A percentile compares a stretch with the other conserved stretches of the same genome.
Conservation (phyloP, 192 early-diverging fungal species). For the Cladochytrium replicatum region DNA sequence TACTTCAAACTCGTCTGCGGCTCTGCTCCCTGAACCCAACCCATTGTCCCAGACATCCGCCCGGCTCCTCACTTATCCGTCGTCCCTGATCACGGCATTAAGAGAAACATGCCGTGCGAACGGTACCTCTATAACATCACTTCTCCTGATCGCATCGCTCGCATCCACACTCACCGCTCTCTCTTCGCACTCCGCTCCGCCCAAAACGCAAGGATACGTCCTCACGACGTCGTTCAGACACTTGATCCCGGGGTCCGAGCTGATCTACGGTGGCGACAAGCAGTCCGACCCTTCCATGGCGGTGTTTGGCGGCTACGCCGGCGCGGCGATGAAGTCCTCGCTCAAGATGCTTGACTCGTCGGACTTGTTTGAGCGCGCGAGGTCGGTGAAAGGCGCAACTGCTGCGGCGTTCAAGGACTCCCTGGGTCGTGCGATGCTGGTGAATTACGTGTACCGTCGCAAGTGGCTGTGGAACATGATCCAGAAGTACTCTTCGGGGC, state of each 20-base stretch:
- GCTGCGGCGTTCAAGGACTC: not conserved
- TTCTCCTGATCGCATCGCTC: not conserved
- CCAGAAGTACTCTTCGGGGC: not conserved
- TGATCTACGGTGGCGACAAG: not conserved
- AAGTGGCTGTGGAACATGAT: not conserved
- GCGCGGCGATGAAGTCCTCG: not conserved
- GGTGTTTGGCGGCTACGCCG: not conserved
- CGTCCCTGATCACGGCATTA: not conserved
- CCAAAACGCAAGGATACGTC: not conserved
- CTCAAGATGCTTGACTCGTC: not conserved
- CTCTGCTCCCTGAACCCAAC: too few relatives aligned
- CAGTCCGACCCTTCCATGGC: not conserved
- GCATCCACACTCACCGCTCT: not conserved
- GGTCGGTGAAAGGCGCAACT: not conserved
- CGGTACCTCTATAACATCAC: not conserved
- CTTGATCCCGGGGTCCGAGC: not conserved
- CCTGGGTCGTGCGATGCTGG: not conserved
- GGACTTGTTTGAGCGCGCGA: not conserved
- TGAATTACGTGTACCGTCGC: not conserved
- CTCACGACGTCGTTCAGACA: not conserved
- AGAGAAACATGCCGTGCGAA: not conserved
- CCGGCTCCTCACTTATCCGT: not conserved
- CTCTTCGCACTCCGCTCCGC: not conserved
- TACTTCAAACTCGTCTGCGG: too few relatives aligned
- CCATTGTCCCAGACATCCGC: not conserved